Evolutionary conservation across 106 monocot genomes (phyloP).

Genomic region (Allium fistulosum): DNA sequence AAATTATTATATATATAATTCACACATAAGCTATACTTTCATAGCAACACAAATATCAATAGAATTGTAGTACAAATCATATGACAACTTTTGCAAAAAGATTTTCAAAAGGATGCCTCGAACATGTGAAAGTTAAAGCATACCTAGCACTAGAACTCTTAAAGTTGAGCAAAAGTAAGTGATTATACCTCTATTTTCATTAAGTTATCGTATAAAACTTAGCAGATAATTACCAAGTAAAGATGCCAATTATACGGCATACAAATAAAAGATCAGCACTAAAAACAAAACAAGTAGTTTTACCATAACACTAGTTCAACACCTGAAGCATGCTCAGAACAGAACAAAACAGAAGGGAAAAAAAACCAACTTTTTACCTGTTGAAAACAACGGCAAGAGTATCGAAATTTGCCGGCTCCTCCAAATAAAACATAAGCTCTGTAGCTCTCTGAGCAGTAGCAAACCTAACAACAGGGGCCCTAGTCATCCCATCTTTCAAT

Average conservation of each 20-base stretch:
- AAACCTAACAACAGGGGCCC: constrained; percentile 75
- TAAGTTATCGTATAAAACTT: too few relatives aligned
- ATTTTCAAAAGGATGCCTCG: too few relatives aligned
- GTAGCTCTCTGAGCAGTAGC: constrained; percentile 53
- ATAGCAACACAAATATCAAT: too few relatives aligned
- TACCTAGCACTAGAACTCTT: too few relatives aligned
- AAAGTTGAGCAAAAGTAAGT: too few relatives aligned
- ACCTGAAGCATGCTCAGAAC: neutral
- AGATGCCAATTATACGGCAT: neutral
- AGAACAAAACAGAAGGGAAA: neutral
- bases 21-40: too few relatives aligned
- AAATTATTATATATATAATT: too few relatives aligned
- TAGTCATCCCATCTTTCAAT: constrained; percentile 64
- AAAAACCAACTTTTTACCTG: constrained; percentile 22
- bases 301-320: too few relatives aligned
- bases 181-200: too few relatives aligned
- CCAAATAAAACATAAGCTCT: constrained; percentile 61
- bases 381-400: constrained; percentile 55
- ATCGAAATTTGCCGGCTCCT: constrained; percentile 61
- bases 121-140: too few relatives aligned
- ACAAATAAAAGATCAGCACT: neutral
- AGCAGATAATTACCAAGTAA: neutral
- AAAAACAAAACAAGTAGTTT: neutral
- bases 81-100: too few relatives aligned
- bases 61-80: too few relatives aligned